Evolutionary conservation across 2,329 filamentous ascomycete genomes (phyloP), one percentile per base, ranked within the genome.

Genomic region (Dothideomycetes sp.): DNA sequence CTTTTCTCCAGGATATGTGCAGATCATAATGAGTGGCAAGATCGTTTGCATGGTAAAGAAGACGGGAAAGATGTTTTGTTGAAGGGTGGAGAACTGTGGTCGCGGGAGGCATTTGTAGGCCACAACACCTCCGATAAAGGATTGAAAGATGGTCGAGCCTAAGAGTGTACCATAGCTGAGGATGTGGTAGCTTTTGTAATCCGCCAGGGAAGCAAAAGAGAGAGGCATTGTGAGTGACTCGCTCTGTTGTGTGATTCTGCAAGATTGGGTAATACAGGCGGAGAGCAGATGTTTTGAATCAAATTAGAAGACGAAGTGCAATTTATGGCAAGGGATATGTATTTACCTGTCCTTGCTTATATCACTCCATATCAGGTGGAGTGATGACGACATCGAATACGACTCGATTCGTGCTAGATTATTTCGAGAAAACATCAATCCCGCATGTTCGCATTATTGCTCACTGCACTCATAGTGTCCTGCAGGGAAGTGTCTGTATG

Each of bases 41-140:
- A 72, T 70, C 3, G 85, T 79, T 64, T 96, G 89, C 42, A 96
- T 66, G 34, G 75, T 69, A 60, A 96, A 96, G 69, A 94, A 98
- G 52, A 85, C 72, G 24, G 86, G 86, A 65, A 95, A 94, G 38
- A 88, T 75, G 47, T 76, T 76, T 48, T 77, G 72, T 62, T 95
- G 89, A 22, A 95, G 73, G 14, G 77, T 70, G 18, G 81, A 77
- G 66, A 98, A 96, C 56, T 85, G 77, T 0, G 84, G 76, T 18
- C 85, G 77, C 18, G 85, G 77, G 29, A 95, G 77, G 9, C 75
- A 72, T 55, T 73, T 79, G 70, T 82, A 94, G 52, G 85, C 79
- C 40, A 88, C 69, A 38, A 86, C 76, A 43, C 86, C 77, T 37
- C 66, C 68, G 44, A 81, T 66, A 62, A 94, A 95, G 40, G 83